Evolutionary conservation across 2,329 filamentous ascomycete genomes (phyloP).

Genomic region (Ophiosphaerella herpotricha): DNA sequence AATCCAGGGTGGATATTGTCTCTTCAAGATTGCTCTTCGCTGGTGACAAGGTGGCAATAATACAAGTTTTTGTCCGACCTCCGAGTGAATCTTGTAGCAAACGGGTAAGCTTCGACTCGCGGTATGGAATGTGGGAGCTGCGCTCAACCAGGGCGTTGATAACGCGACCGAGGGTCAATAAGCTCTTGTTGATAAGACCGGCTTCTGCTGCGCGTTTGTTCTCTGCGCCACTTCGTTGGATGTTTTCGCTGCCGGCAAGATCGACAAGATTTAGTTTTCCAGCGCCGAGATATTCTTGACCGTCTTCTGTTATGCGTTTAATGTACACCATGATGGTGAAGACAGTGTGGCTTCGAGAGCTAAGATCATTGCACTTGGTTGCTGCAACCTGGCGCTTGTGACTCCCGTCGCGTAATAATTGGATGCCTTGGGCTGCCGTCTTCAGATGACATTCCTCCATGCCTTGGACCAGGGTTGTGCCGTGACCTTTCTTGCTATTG

Average conservation of each 20-base stretch:
- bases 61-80: constrained; percentile 95
- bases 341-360: constrained; percentile 94
- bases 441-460: constrained; percentile 97
- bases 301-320: constrained; percentile 78
- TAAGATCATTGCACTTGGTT: constrained; percentile 99
- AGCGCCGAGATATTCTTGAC: constrained; percentile 86
- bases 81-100: constrained; percentile 95
- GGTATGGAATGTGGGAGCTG: constrained; percentile 84
- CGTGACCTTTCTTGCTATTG: constrained; percentile 80
- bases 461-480: constrained; percentile 86
- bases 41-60: constrained; percentile 94
- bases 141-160: constrained; percentile 97
- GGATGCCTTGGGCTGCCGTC: constrained; percentile 81
- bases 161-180: constrained; percentile 91
- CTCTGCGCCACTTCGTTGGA: constrained; percentile 93
- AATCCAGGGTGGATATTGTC: constrained; percentile 96
- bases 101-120: constrained; percentile 95
- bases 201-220: constrained; percentile 97
- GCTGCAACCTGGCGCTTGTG: constrained; percentile 96
- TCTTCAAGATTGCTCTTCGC: constrained; percentile 95
- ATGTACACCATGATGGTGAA: constrained; percentile 94
- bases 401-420: constrained; percentile 85
- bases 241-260: constrained; percentile 96
- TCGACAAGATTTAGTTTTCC: constrained; percentile 97
- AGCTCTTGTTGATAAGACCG: constrained; percentile 95